phyloP scores from a whole-genome alignment of 1,284 basidiomycete genomes.

The Cryptococcus depauperatus region DNA sequence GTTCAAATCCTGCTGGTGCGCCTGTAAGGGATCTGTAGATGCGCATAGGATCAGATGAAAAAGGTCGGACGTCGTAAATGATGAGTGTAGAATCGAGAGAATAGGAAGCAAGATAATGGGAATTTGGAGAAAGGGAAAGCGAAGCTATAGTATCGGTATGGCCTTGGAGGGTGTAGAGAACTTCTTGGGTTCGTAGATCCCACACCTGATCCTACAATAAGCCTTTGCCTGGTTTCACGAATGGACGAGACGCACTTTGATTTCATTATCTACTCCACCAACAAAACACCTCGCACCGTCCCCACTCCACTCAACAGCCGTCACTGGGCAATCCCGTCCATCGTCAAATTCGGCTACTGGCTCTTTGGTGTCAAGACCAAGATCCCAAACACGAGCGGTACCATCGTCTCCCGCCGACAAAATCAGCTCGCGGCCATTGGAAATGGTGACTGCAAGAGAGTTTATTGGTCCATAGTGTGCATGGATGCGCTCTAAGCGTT shows the following conservation, averaged over 20 bases:
- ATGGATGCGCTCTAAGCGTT: constrained; percentile 34
- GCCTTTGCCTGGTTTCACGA: neutral
- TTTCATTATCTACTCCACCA: constrained; percentile 86
- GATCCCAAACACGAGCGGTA: constrained; percentile 78
- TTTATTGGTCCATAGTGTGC: constrained; percentile 86
- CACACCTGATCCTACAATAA: constrained; percentile 54
- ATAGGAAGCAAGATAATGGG: constrained; percentile 74
- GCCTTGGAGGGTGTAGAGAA: constrained; percentile 66
- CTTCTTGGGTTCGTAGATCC: constrained; percentile 70
- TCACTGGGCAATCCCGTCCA: constrained; percentile 67
- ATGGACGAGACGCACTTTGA: constrained; percentile 60
- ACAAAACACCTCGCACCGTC: constrained; percentile 79
- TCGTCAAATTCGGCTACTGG: constrained; percentile 71
- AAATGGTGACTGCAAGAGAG: constrained; percentile 73
- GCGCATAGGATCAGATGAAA: constrained; percentile 70
- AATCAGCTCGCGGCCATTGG: constrained; percentile 62
- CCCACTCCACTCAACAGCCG: constrained; percentile 82
- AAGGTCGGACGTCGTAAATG: constrained; percentile 83
- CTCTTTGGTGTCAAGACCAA: constrained; percentile 64
- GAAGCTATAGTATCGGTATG: constrained; percentile 80
- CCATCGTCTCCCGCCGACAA: constrained; percentile 83
- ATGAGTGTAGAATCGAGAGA: constrained; percentile 78
- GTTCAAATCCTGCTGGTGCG: constrained; percentile 84
- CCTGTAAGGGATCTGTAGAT: constrained; percentile 72
- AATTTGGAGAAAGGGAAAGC: constrained; percentile 76